Percentiles rank a stretch among this genome's conserved stretches.
phyloP scores from a whole-genome alignment of 441 rosid species.

The Gossypium aridum region DNA sequence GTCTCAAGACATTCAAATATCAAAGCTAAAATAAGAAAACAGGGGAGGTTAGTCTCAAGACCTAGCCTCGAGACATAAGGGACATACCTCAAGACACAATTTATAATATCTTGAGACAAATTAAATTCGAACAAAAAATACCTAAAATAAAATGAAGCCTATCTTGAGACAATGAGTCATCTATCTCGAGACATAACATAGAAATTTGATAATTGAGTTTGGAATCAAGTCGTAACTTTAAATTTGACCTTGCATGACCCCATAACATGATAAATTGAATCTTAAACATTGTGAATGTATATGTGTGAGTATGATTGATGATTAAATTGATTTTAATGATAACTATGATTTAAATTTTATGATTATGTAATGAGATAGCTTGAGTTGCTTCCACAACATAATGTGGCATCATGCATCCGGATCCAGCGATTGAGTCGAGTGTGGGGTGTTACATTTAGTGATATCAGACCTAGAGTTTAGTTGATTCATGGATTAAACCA shows the following conservation, averaged over 20 bases:
- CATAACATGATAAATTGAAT: background rate
- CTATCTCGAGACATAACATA: background rate
- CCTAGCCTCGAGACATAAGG: background rate
- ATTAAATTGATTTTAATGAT: background rate
- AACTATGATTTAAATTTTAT: too few species aligned
- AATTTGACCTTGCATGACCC: background rate
- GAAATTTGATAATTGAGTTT: background rate
- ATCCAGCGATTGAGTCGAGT: background rate
- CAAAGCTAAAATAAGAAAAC: background rate
- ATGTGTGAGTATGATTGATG: background rate
- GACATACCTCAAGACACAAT: too few species aligned
- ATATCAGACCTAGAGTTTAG: background rate
- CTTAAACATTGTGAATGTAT: background rate
- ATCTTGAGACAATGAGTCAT: background rate
- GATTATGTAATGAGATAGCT: background rate
- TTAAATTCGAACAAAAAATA: background rate
- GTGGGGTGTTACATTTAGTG: background rate
- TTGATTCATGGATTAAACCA: background rate
- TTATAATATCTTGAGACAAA: too few species aligned
- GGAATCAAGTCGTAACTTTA: background rate
- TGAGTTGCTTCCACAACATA: background rate
- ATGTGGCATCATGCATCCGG: background rate
- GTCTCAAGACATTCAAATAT: background rate
- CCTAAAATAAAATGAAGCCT: background rate
- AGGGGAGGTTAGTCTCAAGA: background rate